Evolutionary conservation across 257 asterid species (phyloP).

Genomic region (Datura wrightii): DNA sequence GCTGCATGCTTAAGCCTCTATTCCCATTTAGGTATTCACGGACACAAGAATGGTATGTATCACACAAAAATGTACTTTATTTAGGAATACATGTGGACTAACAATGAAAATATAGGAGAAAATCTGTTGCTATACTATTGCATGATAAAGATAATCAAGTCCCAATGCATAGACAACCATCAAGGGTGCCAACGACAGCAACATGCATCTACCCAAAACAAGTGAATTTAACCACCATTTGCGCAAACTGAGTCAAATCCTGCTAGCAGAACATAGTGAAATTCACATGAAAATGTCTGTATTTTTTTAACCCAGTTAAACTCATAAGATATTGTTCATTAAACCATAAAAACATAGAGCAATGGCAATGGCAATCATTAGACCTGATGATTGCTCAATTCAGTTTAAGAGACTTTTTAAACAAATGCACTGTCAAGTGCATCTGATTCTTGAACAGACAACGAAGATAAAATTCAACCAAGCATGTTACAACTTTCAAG

Average conservation of each 20-base stretch:
- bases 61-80: background rate
- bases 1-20: background rate
- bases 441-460: conserved; percentile 16
- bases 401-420: background rate
- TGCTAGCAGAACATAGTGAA: background rate
- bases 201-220: background rate
- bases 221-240: background rate
- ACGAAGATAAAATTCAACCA: background rate
- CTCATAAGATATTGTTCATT: conserved; percentile 12
- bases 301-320: background rate
- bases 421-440: conserved; percentile 1
- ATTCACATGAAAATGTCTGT: background rate
- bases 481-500: conserved; percentile 16
- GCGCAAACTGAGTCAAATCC: background rate
- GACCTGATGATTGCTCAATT: conserved; percentile 10
- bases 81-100: background rate
- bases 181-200: background rate
- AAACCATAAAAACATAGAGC: background rate
- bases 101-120: background rate
- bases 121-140: background rate
- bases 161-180: background rate
- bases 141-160: conserved; percentile 4
- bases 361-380: background rate
- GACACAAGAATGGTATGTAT: background rate
- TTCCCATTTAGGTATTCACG: conserved; percentile 2